These are phyloP conservation scores for Echria macrotheca DNA, from an alignment of 495 filamentous ascomycete genomes.

Conservation along the genomic window DNA sequence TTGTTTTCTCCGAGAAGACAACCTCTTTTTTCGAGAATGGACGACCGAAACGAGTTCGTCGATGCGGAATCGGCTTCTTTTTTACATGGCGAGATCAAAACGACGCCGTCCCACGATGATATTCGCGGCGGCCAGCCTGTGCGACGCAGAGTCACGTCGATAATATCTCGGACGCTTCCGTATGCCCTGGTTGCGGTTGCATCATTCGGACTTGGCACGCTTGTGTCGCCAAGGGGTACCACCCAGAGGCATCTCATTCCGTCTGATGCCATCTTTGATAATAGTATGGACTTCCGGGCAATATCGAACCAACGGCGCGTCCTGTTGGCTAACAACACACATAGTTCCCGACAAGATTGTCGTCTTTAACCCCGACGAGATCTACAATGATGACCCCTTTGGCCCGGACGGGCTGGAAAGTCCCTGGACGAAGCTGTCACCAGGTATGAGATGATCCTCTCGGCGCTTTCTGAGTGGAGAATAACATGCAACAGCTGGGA, in stretches of 20 bases:
- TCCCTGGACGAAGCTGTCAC: slow-evolving; percentile 5
- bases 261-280: background rate
- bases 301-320: background rate
- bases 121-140: background rate
- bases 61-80: background rate
- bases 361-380: slow-evolving; percentile 6
- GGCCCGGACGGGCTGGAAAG: slow-evolving; percentile 1
- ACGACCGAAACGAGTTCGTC: background rate
- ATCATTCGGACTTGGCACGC: background rate
- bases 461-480: too few relatives aligned
- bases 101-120: background rate
- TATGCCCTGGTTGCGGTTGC: background rate
- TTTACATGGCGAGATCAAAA: too few relatives aligned
- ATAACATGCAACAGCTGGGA: slow-evolving; percentile 3
- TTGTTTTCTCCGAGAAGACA: too few relatives aligned
- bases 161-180: background rate
- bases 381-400: slow-evolving; percentile 12
- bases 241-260: background rate
- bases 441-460: background rate
- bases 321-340: background rate
- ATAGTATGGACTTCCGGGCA: too few relatives aligned
- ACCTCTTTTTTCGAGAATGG: too few relatives aligned
- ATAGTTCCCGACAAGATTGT: slow-evolving; percentile 4
- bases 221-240: background rate
- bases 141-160: background rate